These are phyloP conservation scores for Artemisia argyi DNA, from an alignment of 129 eudicot genomes.

Conservation along the genomic window DNA sequence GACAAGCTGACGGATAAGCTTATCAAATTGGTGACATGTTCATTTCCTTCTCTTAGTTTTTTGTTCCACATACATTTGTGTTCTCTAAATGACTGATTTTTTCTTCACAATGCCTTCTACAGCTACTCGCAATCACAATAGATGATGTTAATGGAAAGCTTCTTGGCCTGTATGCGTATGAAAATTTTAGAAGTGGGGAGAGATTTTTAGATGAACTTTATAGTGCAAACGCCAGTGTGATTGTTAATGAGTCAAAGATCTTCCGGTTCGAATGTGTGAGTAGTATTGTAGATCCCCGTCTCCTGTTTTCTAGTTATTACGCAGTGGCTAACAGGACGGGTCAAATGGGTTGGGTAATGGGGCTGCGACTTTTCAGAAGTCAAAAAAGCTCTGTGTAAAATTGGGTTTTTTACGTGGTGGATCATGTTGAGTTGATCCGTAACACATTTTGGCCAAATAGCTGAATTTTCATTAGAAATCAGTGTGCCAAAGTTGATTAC, in stretches of 20 bases:
- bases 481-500: not conserved
- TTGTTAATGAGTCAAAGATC: constrained; percentile 80
- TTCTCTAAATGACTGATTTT: constrained; percentile 14
- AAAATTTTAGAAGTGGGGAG: constrained; percentile 60
- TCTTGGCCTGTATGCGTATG: constrained; percentile 82
- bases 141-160: constrained; percentile 89
- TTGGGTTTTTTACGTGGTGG: too few relatives aligned
- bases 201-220: constrained; percentile 67
- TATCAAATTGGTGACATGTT: constrained; percentile 65
- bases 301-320: not conserved
- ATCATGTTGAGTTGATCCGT: too few relatives aligned
- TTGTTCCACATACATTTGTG: not conserved
- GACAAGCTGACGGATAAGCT: constrained; percentile 91
- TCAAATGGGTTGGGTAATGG: not conserved
- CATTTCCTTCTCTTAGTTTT: not conserved
- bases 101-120: constrained; percentile 13
- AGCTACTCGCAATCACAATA: constrained; percentile 71
- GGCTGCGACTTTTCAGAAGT: not conserved
- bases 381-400: too few relatives aligned
- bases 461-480: too few relatives aligned
- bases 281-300: constrained; percentile 2
- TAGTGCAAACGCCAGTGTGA: constrained; percentile 76
- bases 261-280: constrained; percentile 86
- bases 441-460: too few relatives aligned
- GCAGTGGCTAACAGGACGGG: not conserved